phyloP scores from a whole-genome alignment of 176 grass and related monocot species.

The Guadua angustifolia region DNA sequence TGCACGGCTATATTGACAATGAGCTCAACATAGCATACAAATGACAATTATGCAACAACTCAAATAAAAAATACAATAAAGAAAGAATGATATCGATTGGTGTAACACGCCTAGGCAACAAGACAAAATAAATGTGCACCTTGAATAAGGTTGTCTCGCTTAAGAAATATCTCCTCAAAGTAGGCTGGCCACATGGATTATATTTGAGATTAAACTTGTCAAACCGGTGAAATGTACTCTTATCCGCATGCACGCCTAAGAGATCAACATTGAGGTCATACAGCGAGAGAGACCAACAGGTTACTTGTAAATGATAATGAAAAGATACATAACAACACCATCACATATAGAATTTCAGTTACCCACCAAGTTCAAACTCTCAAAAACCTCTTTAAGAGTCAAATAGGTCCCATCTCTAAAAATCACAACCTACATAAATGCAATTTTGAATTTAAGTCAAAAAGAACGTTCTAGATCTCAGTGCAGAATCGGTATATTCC shows the following conservation, averaged over 20 bases:
- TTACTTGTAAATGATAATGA: conserved; percentile 5
- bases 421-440: conserved; percentile 78
- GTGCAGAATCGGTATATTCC: conserved; percentile 30
- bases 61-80: no score
- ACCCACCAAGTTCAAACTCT: conserved; percentile 97
- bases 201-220: conserved; percentile 99
- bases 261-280: conserved; percentile 32
- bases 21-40: no score
- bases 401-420: conserved; percentile 97
- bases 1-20: no score
- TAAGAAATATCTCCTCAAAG: no score
- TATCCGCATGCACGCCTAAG: conserved; percentile 30
- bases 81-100: no score
- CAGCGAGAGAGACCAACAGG: not conserved
- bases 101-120: no score
- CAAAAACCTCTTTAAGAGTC: conserved; percentile 94
- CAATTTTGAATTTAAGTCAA: conserved; percentile 34
- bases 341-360: conserved; percentile 42
- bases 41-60: no score
- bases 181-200: no score
- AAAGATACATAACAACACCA: conserved; percentile 9
- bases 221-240: not conserved
- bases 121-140: no score
- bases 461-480: not conserved
- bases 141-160: no score